phyloP scores from a whole-genome alignment of 1,284 basidiomycete species.

The Cryptococcus maquisensis region DNA sequence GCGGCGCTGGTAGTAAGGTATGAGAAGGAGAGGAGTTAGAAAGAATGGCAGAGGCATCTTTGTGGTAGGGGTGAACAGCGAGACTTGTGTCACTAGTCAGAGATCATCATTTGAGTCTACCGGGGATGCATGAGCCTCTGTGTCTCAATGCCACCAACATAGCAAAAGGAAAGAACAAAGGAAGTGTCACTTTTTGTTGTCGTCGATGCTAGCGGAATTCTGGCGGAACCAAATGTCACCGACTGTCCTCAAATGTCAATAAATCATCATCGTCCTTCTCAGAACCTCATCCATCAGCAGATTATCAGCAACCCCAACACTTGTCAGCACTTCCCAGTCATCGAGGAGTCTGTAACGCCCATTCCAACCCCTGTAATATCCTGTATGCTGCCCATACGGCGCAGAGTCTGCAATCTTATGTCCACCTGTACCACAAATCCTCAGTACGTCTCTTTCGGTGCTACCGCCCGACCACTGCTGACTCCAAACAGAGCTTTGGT shows the following conservation, averaged over 20 bases:
- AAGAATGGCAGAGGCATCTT: conserved; percentile 24
- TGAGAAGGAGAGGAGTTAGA: conserved; percentile 21
- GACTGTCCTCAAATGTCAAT: too few species aligned
- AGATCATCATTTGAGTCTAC: neutral
- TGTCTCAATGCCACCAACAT: neutral
- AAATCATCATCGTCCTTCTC: too few species aligned
- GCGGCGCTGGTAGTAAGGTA: conserved; percentile 17
- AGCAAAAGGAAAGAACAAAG: conserved; percentile 3
- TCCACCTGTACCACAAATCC: neutral
- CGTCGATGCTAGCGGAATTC: too few species aligned
- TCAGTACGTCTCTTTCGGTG: neutral
- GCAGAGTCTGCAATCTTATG: neutral
- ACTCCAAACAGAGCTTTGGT: too few species aligned
- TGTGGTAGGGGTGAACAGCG: neutral
- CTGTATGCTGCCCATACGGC: neutral
- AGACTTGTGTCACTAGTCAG: neutral
- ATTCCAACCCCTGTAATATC: too few species aligned
- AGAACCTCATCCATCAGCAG: too few species aligned
- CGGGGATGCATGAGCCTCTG: neutral
- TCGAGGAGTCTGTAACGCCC: too few species aligned
- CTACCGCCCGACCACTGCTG: too few species aligned
- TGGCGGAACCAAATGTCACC: too few species aligned
- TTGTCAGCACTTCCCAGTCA: too few species aligned
- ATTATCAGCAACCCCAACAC: too few species aligned
- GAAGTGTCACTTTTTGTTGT: neutral